Conservation (phyloP, 176 grass and related monocot species). For the Miscanthus lutarioriparius region DNA sequence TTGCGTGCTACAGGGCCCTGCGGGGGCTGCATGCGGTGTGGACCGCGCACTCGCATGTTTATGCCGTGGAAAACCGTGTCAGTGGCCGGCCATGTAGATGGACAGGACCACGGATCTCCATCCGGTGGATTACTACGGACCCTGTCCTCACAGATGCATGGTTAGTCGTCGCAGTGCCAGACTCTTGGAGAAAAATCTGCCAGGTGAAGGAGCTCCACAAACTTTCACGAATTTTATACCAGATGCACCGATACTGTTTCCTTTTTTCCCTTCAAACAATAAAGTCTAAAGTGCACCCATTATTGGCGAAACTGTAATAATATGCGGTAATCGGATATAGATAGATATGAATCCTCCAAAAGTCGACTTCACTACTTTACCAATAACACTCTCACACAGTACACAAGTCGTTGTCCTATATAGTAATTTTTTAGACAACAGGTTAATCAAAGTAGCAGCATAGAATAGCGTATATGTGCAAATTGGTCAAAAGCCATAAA, state of each 20-base stretch:
- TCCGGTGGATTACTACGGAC: constrained; percentile 2
- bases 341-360: no score
- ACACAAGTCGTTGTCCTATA: no score
- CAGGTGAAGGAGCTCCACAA: neutral
- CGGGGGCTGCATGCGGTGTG: neutral
- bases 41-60: neutral
- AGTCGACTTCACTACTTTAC: no score
- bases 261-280: neutral
- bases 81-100: neutral
- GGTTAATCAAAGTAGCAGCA: no score
- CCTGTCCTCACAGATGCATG: neutral
- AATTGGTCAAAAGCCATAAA: no score
- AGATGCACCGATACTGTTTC: neutral
- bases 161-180: neutral
- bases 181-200: neutral
- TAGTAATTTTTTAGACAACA: no score
- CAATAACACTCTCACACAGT: no score
- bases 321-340: no score
- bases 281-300: neutral
- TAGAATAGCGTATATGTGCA: no score
- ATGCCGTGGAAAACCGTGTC: neutral
- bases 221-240: neutral
- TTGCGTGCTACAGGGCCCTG: neutral
- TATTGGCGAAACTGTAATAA: neutral
- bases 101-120: neutral